Conservation (phyloP, 345 rosid species). For the Geranium rotundifolium region DNA sequence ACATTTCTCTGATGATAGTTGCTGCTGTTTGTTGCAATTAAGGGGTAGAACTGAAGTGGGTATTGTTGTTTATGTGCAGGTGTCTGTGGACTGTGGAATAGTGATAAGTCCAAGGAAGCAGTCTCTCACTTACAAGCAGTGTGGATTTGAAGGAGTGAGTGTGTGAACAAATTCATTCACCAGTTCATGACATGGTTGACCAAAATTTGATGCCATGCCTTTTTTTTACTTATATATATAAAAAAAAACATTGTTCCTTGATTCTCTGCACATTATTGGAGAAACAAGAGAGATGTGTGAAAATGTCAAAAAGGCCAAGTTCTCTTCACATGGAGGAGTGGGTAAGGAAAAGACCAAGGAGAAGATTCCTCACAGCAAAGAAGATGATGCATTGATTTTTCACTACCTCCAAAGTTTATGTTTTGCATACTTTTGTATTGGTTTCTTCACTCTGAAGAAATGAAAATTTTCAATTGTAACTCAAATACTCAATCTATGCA, state of each 20-base stretch:
- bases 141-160: conserved; percentile 90
- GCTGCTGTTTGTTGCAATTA: background rate
- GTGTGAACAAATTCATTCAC: conserved; percentile 19
- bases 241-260: background rate
- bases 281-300: background rate
- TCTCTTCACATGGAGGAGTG: background rate
- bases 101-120: conserved; percentile 93
- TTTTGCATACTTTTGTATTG: background rate
- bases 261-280: background rate
- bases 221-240: background rate
- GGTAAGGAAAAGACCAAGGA: background rate
- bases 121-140: conserved; percentile 80
- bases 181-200: background rate
- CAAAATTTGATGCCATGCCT: background rate
- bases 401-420: too few relatives aligned
- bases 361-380: background rate
- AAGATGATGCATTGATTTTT: background rate
- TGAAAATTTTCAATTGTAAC: background rate
- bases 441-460: background rate
- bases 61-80: conserved; percentile 27
- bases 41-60: background rate
- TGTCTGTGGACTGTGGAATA: conserved; percentile 79
- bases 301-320: background rate
- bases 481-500: too few relatives aligned
- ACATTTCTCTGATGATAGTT: too few relatives aligned